Percentiles rank a stretch among this genome's conserved stretches.
Evolutionary conservation across 2,329 filamentous ascomycete genomes (phyloP).

Genomic region (Diaporthe capsici): DNA sequence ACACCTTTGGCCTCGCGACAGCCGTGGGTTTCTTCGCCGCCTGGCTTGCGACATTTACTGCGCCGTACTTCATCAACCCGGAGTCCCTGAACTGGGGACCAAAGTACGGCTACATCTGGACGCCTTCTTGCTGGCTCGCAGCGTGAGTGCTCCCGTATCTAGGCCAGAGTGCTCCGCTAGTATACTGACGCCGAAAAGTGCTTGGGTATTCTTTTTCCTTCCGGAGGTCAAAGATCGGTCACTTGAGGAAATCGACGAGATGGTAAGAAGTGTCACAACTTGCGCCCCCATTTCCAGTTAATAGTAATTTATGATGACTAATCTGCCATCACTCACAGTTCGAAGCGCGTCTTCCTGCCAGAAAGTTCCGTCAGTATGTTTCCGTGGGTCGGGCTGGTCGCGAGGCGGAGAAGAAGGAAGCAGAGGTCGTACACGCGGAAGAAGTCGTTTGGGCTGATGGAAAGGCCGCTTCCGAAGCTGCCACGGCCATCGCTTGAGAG

Average conservation of each 20-base stretch:
- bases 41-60: slow-evolving; percentile 71
- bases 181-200: slow-evolving; percentile 33
- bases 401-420: slow-evolving; percentile 39
- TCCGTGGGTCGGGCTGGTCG: slow-evolving; percentile 43
- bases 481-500: slow-evolving; percentile 10
- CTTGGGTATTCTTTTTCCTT: slow-evolving; percentile 63
- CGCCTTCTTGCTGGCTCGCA: slow-evolving; percentile 51
- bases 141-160: slow-evolving; percentile 44
- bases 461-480: slow-evolving; percentile 32
- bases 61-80: slow-evolving; percentile 72
- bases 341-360: slow-evolving; percentile 56
- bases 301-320: neutral
- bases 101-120: slow-evolving; percentile 71
- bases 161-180: neutral
- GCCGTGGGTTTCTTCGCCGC: slow-evolving; percentile 68
- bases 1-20: slow-evolving; percentile 69
- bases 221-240: slow-evolving; percentile 68
- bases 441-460: slow-evolving; percentile 36
- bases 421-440: slow-evolving; percentile 38
- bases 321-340: slow-evolving; percentile 43
- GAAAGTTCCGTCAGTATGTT: slow-evolving; percentile 57
- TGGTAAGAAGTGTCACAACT: slow-evolving; percentile 54
- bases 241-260: slow-evolving; percentile 68
- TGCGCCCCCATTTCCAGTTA: no score
- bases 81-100: slow-evolving; percentile 68